Base-by-base conservation (phyloP, 2,329 filamentous ascomycete species). In the Scedosporium aurantiacum region DNA sequence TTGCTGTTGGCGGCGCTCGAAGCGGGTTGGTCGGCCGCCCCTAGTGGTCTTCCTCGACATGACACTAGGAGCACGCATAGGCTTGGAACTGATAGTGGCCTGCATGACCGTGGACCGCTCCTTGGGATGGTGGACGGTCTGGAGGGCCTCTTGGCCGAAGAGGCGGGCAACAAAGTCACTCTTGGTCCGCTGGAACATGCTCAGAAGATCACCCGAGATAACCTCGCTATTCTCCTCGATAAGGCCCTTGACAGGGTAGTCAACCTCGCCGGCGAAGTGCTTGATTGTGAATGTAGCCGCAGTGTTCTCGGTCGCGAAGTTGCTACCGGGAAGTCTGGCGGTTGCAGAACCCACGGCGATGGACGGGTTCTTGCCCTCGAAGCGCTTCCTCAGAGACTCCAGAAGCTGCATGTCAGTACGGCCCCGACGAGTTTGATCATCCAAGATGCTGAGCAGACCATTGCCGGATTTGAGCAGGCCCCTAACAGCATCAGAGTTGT, bases 181-280 rank as follows among this genome's bases (percentile, higher is more conserved):
- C 75, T 90, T 92, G 63, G 91, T 93, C 4, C 86, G 86, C 68
- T 88, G 90, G 74, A 99, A 88, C 68, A 99, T 82, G 74, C 96
- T 97, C 81, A 99, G 91, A 67, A 99, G 78, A 73, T 99, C 94
- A 27, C 91, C 93, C 3, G 92, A 96, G 65, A 99, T 94, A 64
- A 96, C 85, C 72, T 99, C 94, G 60, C 92, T 91, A 66, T 99
- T 99, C 74, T 96, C 92, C 73, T 99, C 94, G 2, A 97, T 82
- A 23, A 99, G 78, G 4, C 90, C 90, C 67, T 88, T 87, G 63
- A 95, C 83, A 2, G 90, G 87, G 70, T 99, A 99, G 64, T 99
- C 94, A 4, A 99, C 90, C 71, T 97, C 94, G 58, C 94, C 94
- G 45, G 93, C 93, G 73, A 95, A 99, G 73, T 99, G 94, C 73